Conservation (phyloP, 768 basidiomycete genomes). For the Tylopilus subfusipes region DNA sequence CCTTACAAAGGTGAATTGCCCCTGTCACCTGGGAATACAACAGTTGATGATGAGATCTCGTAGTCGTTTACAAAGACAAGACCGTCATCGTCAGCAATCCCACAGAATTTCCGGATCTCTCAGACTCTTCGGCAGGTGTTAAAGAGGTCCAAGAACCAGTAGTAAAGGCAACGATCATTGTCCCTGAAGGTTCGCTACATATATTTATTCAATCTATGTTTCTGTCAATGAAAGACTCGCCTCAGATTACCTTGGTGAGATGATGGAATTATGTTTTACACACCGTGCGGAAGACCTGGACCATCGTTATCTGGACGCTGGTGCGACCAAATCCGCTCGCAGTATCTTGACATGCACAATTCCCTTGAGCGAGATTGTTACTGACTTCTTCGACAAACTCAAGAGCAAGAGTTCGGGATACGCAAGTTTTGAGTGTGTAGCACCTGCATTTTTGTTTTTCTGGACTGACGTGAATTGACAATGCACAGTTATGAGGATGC, state of each 20-base stretch:
- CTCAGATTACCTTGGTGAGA: slow-evolving; percentile 86
- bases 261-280: slow-evolving; percentile 91
- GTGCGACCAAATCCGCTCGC: slow-evolving; percentile 42
- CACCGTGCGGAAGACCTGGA: slow-evolving; percentile 83
- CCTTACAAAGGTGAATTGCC: slow-evolving; percentile 70
- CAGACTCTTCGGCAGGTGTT: slow-evolving; percentile 57
- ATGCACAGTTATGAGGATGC: slow-evolving; percentile 84
- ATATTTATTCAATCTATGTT: neutral
- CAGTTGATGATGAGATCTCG: neutral
- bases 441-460: neutral
- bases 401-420: slow-evolving; percentile 92
- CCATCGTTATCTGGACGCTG: slow-evolving; percentile 76
- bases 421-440: slow-evolving; percentile 83
- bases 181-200: slow-evolving; percentile 70
- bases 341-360: slow-evolving; percentile 78
- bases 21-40: neutral
- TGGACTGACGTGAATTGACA: neutral
- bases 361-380: slow-evolving; percentile 92
- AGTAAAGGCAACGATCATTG: slow-evolving; percentile 90
- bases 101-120: slow-evolving; percentile 87
- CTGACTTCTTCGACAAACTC: slow-evolving; percentile 91
- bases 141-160: slow-evolving; percentile 86
- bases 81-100: slow-evolving; percentile 80
- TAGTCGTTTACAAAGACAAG: slow-evolving; percentile 73
- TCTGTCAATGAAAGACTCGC: neutral